Evolutionary conservation across 2,329 filamentous ascomycete genomes (phyloP).

Genomic region (Hawksworthiomyces lignivorus): DNA sequence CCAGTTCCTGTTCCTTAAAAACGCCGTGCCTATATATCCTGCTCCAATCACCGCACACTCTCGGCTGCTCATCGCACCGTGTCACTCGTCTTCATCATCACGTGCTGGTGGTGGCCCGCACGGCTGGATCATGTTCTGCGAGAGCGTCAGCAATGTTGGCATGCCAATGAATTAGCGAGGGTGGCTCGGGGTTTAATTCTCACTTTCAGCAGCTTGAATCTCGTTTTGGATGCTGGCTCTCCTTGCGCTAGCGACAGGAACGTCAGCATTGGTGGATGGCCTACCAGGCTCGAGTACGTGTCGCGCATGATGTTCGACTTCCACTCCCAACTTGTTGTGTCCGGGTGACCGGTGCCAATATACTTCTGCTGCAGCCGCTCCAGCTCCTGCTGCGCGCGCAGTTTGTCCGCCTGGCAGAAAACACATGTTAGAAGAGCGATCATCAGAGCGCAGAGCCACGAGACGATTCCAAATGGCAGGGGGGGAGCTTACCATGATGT

Average conservation of each 20-base stretch:
- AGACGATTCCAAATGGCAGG: no score
- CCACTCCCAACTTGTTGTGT: conserved; percentile 98
- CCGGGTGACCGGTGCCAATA: conserved; percentile 89
- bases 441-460: no score
- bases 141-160: neutral
- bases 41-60: no score
- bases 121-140: conserved; percentile 60
- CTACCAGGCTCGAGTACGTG: conserved; percentile 80
- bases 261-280: conserved; percentile 78
- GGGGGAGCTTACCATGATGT: no score
- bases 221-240: conserved; percentile 71
- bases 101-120: conserved; percentile 49
- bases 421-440: conserved; percentile 5
- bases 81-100: conserved; percentile 36
- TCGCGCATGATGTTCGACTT: conserved; percentile 92
- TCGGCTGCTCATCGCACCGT: no score
- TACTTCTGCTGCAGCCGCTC: conserved; percentile 94
- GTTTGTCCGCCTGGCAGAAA: conserved; percentile 89
- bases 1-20: no score
- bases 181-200: no score
- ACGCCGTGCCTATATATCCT: no score
- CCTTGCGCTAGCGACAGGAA: conserved; percentile 90
- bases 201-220: conserved; percentile 71
- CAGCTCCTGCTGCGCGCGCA: conserved; percentile 94
- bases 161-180: conserved; percentile 10